These are phyloP conservation scores for Alectoria sarmentosa DNA, from an alignment of 495 filamentous ascomycete species.

Conservation along the genomic window DNA sequence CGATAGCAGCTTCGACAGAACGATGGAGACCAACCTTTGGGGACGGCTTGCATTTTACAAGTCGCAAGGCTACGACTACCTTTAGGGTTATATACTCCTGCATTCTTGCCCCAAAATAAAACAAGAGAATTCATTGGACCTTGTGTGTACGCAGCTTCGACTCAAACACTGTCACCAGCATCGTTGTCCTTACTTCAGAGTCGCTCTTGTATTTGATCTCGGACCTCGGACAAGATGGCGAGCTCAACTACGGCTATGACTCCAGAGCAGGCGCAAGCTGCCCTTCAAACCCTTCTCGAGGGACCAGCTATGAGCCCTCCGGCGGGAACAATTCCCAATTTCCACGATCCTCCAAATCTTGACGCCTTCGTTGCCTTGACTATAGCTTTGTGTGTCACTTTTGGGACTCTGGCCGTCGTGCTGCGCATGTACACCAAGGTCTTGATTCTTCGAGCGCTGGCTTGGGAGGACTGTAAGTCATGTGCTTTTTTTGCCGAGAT, in stretches of 20 bases:
- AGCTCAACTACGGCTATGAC: background rate
- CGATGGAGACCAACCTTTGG: background rate
- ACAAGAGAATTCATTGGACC: no score
- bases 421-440: slow-evolving; percentile 22
- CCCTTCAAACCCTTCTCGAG: background rate
- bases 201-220: background rate
- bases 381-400: background rate
- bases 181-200: no score
- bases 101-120: no score
- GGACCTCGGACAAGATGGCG: background rate
- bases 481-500: background rate
- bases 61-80: no score
- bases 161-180: no score
- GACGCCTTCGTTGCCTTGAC: slow-evolving; percentile 2
- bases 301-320: slow-evolving; percentile 18
- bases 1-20: background rate
- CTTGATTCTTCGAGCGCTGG: slow-evolving; percentile 12
- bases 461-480: slow-evolving; percentile 23
- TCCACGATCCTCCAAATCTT: background rate
- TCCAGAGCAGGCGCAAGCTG: slow-evolving; percentile 11
- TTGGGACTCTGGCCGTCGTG: slow-evolving; percentile 9
- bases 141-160: no score
- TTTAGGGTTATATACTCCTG: no score
- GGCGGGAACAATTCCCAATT: slow-evolving; percentile 5
- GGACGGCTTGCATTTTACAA: background rate